Evolutionary conservation across 257 asterid genomes (phyloP), one percentile per base, ranked within the genome.

Genomic region (Solanum pinnatisectum): DNA sequence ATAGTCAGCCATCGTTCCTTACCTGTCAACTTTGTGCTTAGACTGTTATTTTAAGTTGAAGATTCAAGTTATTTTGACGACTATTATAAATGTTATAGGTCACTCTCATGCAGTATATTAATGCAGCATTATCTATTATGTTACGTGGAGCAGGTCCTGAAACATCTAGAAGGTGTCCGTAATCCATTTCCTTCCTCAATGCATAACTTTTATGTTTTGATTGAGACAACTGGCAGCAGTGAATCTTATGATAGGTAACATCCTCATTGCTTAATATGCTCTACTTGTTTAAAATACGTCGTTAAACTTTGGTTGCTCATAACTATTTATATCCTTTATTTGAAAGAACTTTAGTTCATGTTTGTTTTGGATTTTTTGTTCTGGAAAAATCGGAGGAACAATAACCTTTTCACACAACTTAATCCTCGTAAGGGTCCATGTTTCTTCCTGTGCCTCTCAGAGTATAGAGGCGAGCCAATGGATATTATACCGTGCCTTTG

Each of bases 201-300:
- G 88, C 98, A 95, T 92, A 92, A 97, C 86, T 97, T 97, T 91
- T 97, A 95, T 92, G 87, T 95, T 90, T 95, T 97, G 92, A 93
- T 97, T 87, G 99, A 97, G 96, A 97, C 99, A 89, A 96, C 96
- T 32, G 99, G 99, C 90, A 97, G 99, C 90, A 89, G 71, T 77
- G 98, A 96, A 92, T 89, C 96, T 91, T 95, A 93, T 92, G 99
- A 97, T 95, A 95, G 90, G 99, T 97, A 97, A 92, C 76, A 71
- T 60, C 82, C 89, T 89, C 84, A 86, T 70, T 65, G 83, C 88
- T 89, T 89, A 65, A 87, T 46, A 33, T 83, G 49, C 89, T 83
- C 12, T 36, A 67, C 40, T 86, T 72, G 37, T 60, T 78, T 63
- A 27, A 46, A 27, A 46, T 81, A 46, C 67, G 8, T 42, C 10